These are phyloP conservation scores for Boletus rubropictus DNA, from an alignment of 768 basidiomycete genomes.

Conservation along the genomic window DNA sequence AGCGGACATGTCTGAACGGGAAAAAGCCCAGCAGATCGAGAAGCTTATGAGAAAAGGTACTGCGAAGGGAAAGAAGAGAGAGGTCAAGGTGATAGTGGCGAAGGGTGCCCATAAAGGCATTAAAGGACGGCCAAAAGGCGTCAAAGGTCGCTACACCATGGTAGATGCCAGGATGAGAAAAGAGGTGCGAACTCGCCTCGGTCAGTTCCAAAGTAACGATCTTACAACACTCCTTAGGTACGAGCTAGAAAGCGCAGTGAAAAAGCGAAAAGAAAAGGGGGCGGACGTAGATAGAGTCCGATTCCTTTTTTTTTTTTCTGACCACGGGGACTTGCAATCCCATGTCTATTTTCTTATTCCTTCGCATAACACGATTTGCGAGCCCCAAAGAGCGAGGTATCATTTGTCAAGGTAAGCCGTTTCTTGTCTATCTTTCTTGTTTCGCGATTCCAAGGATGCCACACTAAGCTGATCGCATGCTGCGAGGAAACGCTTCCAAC, in stretches of 20 bases:
- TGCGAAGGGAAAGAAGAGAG: conserved; percentile 66
- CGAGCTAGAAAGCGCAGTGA: conserved; percentile 78
- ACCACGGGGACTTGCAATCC: background rate
- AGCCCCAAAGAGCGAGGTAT: background rate
- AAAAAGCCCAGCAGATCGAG: conserved; percentile 91
- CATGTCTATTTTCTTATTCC: background rate
- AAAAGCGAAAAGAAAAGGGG: conserved; percentile 58
- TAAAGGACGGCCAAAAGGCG: conserved; percentile 90
- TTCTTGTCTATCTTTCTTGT: conserved; percentile 9
- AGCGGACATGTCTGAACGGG: conserved; percentile 86
- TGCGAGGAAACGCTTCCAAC: conserved; percentile 43
- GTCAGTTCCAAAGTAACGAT: background rate
- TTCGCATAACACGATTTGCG: conserved; percentile 1
- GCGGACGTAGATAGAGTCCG: conserved; percentile 32
- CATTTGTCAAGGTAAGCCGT: conserved; percentile 5
- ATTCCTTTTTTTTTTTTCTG: background rate
- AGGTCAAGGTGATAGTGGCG: conserved; percentile 85
- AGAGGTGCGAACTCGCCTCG: conserved; percentile 46
- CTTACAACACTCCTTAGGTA: conserved; percentile 40
- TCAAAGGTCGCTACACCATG: conserved; percentile 94
- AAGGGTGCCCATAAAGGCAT: conserved; percentile 85
- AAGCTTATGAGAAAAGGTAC: conserved; percentile 83
- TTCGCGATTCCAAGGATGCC: conserved; percentile 25
- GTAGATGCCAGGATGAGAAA: conserved; percentile 92
- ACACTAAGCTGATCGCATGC: conserved; percentile 42